Evolutionary conservation across 1,284 basidiomycete species (phyloP).

Genomic region (Cryptococcus depauperatus): DNA sequence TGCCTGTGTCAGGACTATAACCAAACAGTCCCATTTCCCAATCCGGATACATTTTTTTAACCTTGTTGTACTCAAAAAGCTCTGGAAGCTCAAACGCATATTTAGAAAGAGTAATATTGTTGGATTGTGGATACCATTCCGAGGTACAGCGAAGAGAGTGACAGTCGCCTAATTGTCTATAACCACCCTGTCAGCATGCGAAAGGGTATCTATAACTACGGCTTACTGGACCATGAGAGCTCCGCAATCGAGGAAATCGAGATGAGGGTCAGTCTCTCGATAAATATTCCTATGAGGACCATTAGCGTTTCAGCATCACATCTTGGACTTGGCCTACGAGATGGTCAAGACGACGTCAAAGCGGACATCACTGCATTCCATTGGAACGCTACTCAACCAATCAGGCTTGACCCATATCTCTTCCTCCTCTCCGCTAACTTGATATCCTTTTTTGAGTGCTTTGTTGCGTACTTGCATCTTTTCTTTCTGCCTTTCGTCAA

Average conservation of each 20-base stretch:
- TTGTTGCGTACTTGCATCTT: too few relatives aligned
- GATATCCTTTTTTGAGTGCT: constrained; percentile 12
- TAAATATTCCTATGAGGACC: constrained; percentile 36
- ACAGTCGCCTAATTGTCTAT: constrained; percentile 43
- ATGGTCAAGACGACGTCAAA: constrained; percentile 43
- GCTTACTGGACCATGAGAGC: constrained; percentile 42
- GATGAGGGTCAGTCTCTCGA: constrained; percentile 34
- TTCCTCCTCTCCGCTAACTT: constrained; percentile 3
- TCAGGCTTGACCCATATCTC: constrained; percentile 12
- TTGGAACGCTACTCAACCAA: constrained; percentile 14
- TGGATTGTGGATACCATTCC: constrained; percentile 44
- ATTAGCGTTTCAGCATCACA: not conserved
- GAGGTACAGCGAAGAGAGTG: constrained; percentile 35
- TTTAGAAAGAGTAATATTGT: constrained; percentile 45
- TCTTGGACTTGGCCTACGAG: constrained; percentile 23
- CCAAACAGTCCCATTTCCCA: constrained; percentile 42
- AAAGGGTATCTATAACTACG: not conserved
- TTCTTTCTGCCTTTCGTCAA: constrained; percentile 7
- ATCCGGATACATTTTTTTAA: constrained; percentile 31
- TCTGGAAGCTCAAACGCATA: constrained; percentile 45
- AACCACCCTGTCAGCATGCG: not conserved
- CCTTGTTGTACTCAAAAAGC: constrained; percentile 35
- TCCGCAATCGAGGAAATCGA: constrained; percentile 41
- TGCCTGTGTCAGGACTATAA: constrained; percentile 42
- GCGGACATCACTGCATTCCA: constrained; percentile 20